Conservation (phyloP, 345 rosid species). For the Sapria himalayana region DNA sequence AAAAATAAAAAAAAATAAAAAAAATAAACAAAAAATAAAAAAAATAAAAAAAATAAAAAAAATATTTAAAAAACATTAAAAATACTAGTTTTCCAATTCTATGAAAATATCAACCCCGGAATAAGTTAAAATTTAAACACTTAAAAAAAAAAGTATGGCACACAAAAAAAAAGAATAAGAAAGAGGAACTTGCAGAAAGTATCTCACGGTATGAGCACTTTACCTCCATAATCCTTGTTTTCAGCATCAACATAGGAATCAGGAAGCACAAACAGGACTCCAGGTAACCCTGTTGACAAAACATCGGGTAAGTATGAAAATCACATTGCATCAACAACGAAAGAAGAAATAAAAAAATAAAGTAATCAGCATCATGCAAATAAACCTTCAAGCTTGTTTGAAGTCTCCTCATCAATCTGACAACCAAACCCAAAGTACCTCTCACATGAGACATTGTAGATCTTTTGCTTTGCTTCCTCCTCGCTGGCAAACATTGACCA, state of each 20-base stretch:
- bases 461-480: conserved; percentile 81
- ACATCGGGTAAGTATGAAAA: not conserved
- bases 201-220: too few relatives aligned
- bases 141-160: not conserved
- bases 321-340: not conserved
- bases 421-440: conserved; percentile 91
- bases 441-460: conserved; percentile 91
- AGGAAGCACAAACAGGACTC: conserved; percentile 78
- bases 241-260: conserved; percentile 90
- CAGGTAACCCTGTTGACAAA: conserved; percentile 42
- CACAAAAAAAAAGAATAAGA: conserved; percentile 16
- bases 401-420: conserved; percentile 90
- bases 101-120: too few relatives aligned
- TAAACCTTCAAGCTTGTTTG: conserved; percentile 75
- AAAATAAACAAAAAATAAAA: too few relatives aligned
- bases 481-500: conserved; percentile 21
- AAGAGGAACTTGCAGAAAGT: too few relatives aligned
- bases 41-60: too few relatives aligned
- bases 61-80: too few relatives aligned
- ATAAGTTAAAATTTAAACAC: too few relatives aligned
- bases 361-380: not conserved
- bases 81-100: too few relatives aligned
- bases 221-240: conserved; percentile 87
- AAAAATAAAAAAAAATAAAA: too few relatives aligned
- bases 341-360: not conserved